Conservation (phyloP, 768 basidiomycete genomes). For the Gymnopilus dilepis region DNA sequence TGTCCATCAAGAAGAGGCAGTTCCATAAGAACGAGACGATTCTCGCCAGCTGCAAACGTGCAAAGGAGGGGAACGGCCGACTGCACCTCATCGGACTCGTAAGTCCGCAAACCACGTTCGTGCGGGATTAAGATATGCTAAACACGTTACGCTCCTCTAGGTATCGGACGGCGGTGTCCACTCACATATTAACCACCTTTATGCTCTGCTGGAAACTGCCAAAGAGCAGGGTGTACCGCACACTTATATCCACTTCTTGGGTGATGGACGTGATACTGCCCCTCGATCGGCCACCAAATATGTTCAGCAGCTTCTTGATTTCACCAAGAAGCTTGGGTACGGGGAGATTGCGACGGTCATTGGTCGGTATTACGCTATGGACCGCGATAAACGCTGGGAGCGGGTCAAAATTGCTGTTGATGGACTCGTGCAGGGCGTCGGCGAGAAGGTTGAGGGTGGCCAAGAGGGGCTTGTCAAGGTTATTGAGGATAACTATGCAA, state of each 20-base stretch:
- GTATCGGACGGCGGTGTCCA: constrained; percentile 97
- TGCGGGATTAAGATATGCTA: background rate
- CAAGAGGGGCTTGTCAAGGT: constrained; percentile 64
- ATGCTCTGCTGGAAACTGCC: constrained; percentile 88
- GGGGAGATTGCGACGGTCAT: constrained; percentile 86
- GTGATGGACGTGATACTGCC: constrained; percentile 94
- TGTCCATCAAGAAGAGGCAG: constrained; percentile 85
- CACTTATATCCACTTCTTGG: constrained; percentile 92
- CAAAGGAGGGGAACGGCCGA: constrained; percentile 83
- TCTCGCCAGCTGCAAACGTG: constrained; percentile 72
- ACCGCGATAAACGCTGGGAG: constrained; percentile 97
- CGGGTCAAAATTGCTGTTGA: constrained; percentile 89
- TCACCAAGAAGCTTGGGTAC: constrained; percentile 75
- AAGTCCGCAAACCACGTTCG: constrained; percentile 28
- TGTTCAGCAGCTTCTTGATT: constrained; percentile 75
- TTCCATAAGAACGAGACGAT: constrained; percentile 83
- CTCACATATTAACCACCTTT: constrained; percentile 91
- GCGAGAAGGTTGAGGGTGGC: constrained; percentile 52
- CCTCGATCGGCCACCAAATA: constrained; percentile 84
- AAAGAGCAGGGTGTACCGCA: constrained; percentile 85
- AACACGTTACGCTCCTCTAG: constrained; percentile 45
- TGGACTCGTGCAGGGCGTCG: constrained; percentile 77
- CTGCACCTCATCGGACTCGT: constrained; percentile 91
- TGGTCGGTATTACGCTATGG: constrained; percentile 96
- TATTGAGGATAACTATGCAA: constrained; percentile 78